Conservation (phyloP, 2,329 filamentous ascomycete species). For the Apiospora sp. region DNA sequence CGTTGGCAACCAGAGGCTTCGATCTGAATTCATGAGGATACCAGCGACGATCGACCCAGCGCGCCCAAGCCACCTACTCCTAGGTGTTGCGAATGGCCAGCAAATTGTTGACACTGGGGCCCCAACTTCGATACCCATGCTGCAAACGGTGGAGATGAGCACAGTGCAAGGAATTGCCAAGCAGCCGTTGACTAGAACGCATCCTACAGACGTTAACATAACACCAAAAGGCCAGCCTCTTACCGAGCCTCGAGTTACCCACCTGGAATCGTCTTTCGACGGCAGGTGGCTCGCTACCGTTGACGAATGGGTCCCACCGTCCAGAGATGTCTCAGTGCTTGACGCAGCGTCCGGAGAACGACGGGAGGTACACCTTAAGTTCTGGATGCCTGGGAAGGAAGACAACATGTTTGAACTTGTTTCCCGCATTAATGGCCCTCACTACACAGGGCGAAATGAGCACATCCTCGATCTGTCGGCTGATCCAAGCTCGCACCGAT, state of each 20-base stretch:
- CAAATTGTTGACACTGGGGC: conserved; percentile 61
- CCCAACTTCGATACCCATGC: conserved; percentile 60
- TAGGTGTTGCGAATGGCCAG: conserved; percentile 71
- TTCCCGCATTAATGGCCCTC: conserved; percentile 84
- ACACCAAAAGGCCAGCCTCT: conserved; percentile 76
- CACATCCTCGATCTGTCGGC: conserved; percentile 76
- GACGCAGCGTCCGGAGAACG: conserved; percentile 55
- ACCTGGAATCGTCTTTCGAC: conserved; percentile 78
- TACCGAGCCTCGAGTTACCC: conserved; percentile 78
- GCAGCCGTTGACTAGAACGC: conserved; percentile 88
- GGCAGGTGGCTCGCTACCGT: conserved; percentile 91
- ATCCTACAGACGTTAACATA: conserved; percentile 81
- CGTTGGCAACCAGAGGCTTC: conserved; percentile 54
- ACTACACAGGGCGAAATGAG: conserved; percentile 64
- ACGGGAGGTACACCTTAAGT: conserved; percentile 84
- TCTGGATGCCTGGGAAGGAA: conserved; percentile 76
- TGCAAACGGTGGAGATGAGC: conserved; percentile 90
- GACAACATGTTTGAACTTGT: conserved; percentile 71
- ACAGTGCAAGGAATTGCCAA: conserved; percentile 80
- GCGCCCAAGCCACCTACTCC: conserved; percentile 68
- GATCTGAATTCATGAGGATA: conserved; percentile 55
- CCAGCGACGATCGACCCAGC: conserved; percentile 70
- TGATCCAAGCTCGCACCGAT: conserved; percentile 73
- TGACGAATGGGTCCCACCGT: conserved; percentile 86
- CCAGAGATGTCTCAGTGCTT: conserved; percentile 70